These are phyloP conservation scores for Nakataea oryzae DNA, from an alignment of 2,329 filamentous ascomycete genomes.

Conservation along the genomic window DNA sequence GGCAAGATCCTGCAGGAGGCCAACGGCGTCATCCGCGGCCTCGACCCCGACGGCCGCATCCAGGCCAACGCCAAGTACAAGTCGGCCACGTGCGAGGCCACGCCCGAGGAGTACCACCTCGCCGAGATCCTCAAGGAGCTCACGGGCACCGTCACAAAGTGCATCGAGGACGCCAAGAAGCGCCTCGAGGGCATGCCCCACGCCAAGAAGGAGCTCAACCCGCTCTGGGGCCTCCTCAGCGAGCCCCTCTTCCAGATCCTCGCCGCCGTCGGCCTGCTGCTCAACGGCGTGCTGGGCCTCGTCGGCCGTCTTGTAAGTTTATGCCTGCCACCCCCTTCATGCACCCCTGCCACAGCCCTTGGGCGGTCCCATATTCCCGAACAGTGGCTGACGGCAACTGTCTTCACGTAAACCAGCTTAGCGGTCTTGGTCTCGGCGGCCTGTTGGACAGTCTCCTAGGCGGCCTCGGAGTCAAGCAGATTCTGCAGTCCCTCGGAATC, in stretches of 20 bases:
- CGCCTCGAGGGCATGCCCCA: conserved; percentile 89
- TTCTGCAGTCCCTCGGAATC: conserved; percentile 65
- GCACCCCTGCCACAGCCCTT: not conserved
- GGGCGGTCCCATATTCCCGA: not conserved
- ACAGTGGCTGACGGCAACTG: conserved; percentile 11
- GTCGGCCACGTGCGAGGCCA: conserved; percentile 62
- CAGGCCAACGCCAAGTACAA: conserved; percentile 77
- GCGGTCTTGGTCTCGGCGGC: conserved; percentile 72
- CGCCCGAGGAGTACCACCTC: conserved; percentile 73
- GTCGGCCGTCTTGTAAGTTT: conserved; percentile 58
- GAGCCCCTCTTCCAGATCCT: conserved; percentile 91
- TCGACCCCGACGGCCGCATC: conserved; percentile 83
- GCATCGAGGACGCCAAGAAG: conserved; percentile 80
- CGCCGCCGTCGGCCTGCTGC: conserved; percentile 72
- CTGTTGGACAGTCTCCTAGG: conserved; percentile 71
- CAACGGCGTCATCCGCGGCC: conserved; percentile 75
- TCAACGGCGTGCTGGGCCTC: conserved; percentile 74
- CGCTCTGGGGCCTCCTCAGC: conserved; percentile 71
- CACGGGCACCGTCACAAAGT: conserved; percentile 68
- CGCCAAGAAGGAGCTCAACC: conserved; percentile 90
- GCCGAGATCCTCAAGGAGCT: conserved; percentile 81
- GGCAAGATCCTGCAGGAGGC: conserved; percentile 73
- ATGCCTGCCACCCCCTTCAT: not conserved
- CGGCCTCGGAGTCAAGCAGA: conserved; percentile 63
- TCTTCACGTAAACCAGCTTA: conserved; percentile 34